These are phyloP conservation scores for Sordaria brevicollis DNA, from an alignment of 495 filamentous ascomycete species.

Conservation along the genomic window DNA sequence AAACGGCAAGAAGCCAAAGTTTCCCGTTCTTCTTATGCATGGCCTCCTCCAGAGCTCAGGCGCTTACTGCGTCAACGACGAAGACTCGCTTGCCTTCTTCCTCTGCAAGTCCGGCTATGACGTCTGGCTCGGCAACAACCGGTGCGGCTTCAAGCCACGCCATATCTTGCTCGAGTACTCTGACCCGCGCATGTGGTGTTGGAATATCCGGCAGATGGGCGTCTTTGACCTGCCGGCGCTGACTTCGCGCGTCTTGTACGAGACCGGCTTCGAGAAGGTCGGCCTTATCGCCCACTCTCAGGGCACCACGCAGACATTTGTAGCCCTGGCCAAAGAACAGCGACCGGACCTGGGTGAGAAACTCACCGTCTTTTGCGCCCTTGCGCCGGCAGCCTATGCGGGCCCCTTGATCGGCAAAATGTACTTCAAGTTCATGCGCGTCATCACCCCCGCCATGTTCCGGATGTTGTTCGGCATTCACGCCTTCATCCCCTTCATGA, in stretches of 20 bases:
- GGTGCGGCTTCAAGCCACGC: constrained; percentile 73
- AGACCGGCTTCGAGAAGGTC: constrained; percentile 76
- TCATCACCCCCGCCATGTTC: constrained; percentile 67
- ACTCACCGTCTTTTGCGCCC: constrained; percentile 84
- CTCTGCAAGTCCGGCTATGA: constrained; percentile 91
- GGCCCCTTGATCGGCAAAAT: constrained; percentile 76
- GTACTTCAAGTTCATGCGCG: constrained; percentile 87
- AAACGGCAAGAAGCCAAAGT: constrained; percentile 48
- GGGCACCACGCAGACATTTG: constrained; percentile 82
- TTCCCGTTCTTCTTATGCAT: constrained; percentile 83
- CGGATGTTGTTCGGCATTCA: constrained; percentile 84
- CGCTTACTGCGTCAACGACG: constrained; percentile 84
- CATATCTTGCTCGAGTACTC: constrained; percentile 58
- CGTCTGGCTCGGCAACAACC: constrained; percentile 93
- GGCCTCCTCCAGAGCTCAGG: constrained; percentile 81
- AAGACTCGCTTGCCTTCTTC: constrained; percentile 82
- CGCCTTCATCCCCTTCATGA: constrained; percentile 92
- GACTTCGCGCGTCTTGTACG: constrained; percentile 68
- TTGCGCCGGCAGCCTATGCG: constrained; percentile 87
- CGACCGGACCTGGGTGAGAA: constrained; percentile 76
- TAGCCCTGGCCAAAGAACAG: constrained; percentile 86
- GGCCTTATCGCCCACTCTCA: constrained; percentile 84
- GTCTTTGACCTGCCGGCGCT: constrained; percentile 83
- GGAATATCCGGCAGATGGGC: constrained; percentile 94
- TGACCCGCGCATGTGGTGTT: constrained; percentile 94